Base-by-base conservation (phyloP, 805 yeast genomes). In the Wickerhamiella galacta region DNA sequence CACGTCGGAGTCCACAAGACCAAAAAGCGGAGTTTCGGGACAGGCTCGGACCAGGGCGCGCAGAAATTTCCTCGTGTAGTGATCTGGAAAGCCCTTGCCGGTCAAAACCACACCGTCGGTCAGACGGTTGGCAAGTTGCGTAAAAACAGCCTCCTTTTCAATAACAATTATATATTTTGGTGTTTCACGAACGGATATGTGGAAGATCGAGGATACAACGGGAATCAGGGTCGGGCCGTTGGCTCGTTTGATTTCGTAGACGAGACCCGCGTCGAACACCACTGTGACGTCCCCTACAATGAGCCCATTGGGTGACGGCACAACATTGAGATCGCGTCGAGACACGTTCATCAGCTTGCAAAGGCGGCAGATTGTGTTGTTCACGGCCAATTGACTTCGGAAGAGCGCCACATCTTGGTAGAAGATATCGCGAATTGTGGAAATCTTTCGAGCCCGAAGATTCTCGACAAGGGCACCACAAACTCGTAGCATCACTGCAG, bases 81-180 rank as follows among this genome's bases (percentile, higher is more conserved):
- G 44, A 46, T 75, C 83, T 0, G 83, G 81, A 43, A 60, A 73
- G 4, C 83, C 83, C 45, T 68, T 70, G 0, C 78, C 81, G 0
- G 80, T 72, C 4, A 73, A 42, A 0, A 68, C 22, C 8, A 65
- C 38, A 9, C 45, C 45, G 15, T 44, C 39, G 7, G 40, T 29
- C 7, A 51, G 33, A 6, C 37, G 35, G 3, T 36, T 34, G 21
- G 50, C 47, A 6, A 61, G 37, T 11, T 53, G 52, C 12, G 57
- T 40, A 32, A 64, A 58, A 3, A 60, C 58, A 2, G 69, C 56
- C 39, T 69, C 74, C 37, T 69, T 69, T 43, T 69, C 75, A 6
- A 70, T 51, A 0, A 69, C 56, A 6, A 66, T 35, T 2, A 69
- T 50, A 33, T 48, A 54, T 5, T 46, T 37, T 1, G 58, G 52